Evolutionary conservation across 208 protist species (phyloP).

Genomic region (Trypanosomatidae sp.): DNA sequence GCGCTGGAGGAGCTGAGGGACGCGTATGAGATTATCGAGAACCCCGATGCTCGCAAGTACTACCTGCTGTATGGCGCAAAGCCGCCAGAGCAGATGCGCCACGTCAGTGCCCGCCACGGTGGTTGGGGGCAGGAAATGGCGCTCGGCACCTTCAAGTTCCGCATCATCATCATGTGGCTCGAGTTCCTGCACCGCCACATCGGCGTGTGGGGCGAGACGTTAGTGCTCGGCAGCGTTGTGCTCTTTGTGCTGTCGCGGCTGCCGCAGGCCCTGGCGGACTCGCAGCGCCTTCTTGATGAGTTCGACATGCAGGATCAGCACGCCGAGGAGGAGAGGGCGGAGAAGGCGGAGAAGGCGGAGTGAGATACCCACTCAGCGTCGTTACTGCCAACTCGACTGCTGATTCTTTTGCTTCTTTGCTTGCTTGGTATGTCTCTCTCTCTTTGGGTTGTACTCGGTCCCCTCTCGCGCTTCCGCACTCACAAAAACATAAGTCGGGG

Average conservation of each 20-base stretch:
- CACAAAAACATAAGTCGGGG: too few species aligned
- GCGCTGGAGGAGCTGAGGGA: conserved; percentile 82
- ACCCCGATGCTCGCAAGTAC: conserved; percentile 83
- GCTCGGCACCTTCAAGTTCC: conserved; percentile 80
- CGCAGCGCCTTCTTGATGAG: conserved; percentile 62
- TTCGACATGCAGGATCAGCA: conserved; percentile 53
- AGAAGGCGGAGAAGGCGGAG: background rate
- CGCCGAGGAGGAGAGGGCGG: conserved; percentile 18
- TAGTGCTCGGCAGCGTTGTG: conserved; percentile 55
- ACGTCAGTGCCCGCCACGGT: conserved; percentile 70
- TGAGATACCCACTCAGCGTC: too few species aligned
- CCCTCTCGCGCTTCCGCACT: too few species aligned
- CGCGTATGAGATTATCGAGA: conserved; percentile 87
- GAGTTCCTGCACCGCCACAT: conserved; percentile 73
- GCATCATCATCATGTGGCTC: conserved; percentile 80
- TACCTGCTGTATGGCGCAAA: conserved; percentile 89
- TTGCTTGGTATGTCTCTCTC: too few species aligned
- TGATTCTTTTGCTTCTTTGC: too few species aligned
- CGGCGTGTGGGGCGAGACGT: conserved; percentile 77
- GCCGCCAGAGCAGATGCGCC: conserved; percentile 84
- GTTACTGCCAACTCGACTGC: too few species aligned
- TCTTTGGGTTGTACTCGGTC: too few species aligned
- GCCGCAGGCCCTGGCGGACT: conserved; percentile 58
- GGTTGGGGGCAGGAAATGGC: conserved; percentile 87
- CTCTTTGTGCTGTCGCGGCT: conserved; percentile 59